Percentiles rank a stretch among this genome's conserved stretches.
Conservation (phyloP, 1,284 basidiomycete species). For the Tilletia walkeri region DNA sequence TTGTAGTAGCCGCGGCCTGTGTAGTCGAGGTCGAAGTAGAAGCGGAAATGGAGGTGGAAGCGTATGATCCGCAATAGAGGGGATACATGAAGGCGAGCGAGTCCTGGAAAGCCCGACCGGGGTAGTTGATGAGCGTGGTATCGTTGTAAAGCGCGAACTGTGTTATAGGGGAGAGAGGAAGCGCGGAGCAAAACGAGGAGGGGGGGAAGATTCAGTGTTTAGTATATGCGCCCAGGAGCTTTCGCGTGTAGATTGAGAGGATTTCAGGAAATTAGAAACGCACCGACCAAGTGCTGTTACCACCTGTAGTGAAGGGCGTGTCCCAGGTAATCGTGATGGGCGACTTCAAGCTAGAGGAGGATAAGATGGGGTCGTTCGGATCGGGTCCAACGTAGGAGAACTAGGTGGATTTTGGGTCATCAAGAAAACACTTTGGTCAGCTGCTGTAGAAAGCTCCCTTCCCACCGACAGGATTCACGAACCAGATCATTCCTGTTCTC, state of each 20-base stretch:
- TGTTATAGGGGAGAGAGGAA: neutral
- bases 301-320: neutral
- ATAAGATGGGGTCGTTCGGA: neutral
- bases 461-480: neutral
- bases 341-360: neutral
- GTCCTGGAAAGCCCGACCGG: neutral
- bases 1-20: neutral
- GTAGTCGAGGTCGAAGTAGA: neutral
- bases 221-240: neutral
- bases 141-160: conserved; percentile 16
- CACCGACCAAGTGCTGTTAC: conserved; percentile 12
- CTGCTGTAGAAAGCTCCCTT: neutral
- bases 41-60: neutral
- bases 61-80: neutral
- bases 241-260: neutral
- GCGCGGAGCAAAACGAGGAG: neutral
- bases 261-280: neutral
- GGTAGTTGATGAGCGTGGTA: neutral
- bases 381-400: conserved; percentile 11
- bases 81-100: neutral
- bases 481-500: conserved; percentile 7
- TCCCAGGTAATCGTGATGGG: conserved; percentile 2
- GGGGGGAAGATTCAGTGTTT: neutral
- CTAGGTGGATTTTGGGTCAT: neutral
- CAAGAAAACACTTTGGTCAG: too few species aligned